phyloP scores from a whole-genome alignment of 306 rosid species.

The Quercus glauca region DNA sequence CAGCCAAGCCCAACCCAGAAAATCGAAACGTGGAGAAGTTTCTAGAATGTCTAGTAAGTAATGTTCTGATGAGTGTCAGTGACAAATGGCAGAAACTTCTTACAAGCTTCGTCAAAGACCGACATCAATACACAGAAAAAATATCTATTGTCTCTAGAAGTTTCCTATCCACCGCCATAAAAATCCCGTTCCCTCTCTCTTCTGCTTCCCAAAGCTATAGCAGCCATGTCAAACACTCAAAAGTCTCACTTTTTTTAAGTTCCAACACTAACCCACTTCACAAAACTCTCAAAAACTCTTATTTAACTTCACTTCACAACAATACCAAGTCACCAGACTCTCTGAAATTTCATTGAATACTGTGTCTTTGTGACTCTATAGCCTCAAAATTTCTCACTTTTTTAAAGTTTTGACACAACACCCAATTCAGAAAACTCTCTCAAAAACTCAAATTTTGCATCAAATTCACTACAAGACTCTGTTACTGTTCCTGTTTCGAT shows the following conservation, averaged over 20 bases:
- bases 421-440: background rate
- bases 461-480: background rate
- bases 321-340: no score
- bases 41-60: constrained; percentile 34
- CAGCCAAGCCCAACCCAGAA: no score
- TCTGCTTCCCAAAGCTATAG: background rate
- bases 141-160: constrained; percentile 42
- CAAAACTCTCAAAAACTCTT: no score
- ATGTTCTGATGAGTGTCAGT: background rate
- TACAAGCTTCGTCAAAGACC: background rate
- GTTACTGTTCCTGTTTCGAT: background rate
- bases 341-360: no score
- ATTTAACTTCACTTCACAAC: no score
- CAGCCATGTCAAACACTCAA: background rate
- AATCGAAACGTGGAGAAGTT: constrained; percentile 31
- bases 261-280: no score
- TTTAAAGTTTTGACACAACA: no score
- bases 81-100: constrained; percentile 41
- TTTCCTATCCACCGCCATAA: constrained; percentile 33
- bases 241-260: no score
- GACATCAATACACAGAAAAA: background rate
- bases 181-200: background rate
- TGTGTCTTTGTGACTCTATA: background rate
- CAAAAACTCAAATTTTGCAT: background rate
- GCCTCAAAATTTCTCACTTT: background rate